Conservation (phyloP, 1,284 basidiomycete genomes). For the Butyriboletus appendiculatus region DNA sequence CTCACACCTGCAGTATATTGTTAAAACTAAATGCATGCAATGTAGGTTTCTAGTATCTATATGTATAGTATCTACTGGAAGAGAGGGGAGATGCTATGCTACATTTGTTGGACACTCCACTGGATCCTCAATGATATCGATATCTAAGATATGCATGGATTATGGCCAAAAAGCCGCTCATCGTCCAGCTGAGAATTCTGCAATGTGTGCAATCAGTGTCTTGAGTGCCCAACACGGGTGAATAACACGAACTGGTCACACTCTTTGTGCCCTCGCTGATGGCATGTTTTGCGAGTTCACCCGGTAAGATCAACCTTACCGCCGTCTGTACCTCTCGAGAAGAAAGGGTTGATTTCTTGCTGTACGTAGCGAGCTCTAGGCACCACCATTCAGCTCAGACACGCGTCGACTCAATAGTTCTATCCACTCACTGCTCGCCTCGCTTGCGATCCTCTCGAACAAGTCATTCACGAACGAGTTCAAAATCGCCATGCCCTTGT, state of each 20-base stretch:
- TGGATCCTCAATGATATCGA: neutral
- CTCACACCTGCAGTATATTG: neutral
- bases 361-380: slow-evolving; percentile 70
- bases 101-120: slow-evolving; percentile 11
- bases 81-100: slow-evolving; percentile 24
- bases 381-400: neutral
- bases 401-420: neutral
- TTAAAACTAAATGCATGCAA: slow-evolving; percentile 30
- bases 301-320: slow-evolving; percentile 76
- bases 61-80: slow-evolving; percentile 20
- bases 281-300: slow-evolving; percentile 62
- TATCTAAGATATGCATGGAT: neutral
- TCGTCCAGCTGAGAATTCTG: slow-evolving; percentile 38
- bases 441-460: slow-evolving; percentile 90
- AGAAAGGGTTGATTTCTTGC: slow-evolving; percentile 79
- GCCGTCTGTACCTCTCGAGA: slow-evolving; percentile 80
- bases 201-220: slow-evolving; percentile 7
- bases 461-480: slow-evolving; percentile 95
- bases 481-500: slow-evolving; percentile 95
- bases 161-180: slow-evolving; percentile 4
- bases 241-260: slow-evolving; percentile 39
- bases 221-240: neutral
- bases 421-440: slow-evolving; percentile 46
- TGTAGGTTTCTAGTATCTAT: slow-evolving; percentile 38
- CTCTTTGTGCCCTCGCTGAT: slow-evolving; percentile 65